Base-by-base conservation (phyloP, 306 rosid species). In the Cucurbita moschata region DNA sequence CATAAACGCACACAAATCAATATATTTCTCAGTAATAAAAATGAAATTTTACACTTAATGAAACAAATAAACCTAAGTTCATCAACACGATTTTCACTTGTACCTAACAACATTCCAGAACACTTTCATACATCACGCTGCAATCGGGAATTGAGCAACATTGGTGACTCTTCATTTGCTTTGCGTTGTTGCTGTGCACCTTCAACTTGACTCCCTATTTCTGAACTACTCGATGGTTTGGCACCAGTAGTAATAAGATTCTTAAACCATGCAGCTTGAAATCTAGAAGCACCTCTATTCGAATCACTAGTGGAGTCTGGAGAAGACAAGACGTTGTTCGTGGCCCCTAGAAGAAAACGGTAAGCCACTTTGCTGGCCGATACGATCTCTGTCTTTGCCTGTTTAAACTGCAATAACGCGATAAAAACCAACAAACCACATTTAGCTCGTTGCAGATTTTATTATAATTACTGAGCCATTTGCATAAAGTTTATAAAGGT, bases 301-400 rank as follows among this genome's bases (percentile, higher is more conserved):
- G 96, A 83, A 82, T 86, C 85, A 80, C 83, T 83, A 11, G 91
- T 81, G 67, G 96, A 70, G 58, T 88, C 96, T 0, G 89, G 75
- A 72, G 88, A 74, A 67, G 77, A 52, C 50, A 58, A 80, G 58
- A 81, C 82, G 53, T 90, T 93, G 76, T 81, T 90, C 3, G 98
- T 82, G 61, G 88, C 96, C 18, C 97, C 97, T 13, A 76, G 15
- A 38, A 95, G 84, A 82, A 91, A 95, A 65, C 92, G 85, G 76
- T 91, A 95, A 13, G 99, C 99, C 73, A 95, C 97, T 84, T 88
- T 95, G 91, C 99, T 91, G 2, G 97, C 99, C 0, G 96, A 67
- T 52, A 91, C 85, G 57, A 95, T 89, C 89, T 95, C 96, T 19
- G 97, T 88, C 82, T 89, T 95, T 8, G 99, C 99, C 85, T 95